These are phyloP conservation scores for Xylariaceae sp. DNA, from an alignment of 2,329 filamentous ascomycete genomes.

Conservation along the genomic window DNA sequence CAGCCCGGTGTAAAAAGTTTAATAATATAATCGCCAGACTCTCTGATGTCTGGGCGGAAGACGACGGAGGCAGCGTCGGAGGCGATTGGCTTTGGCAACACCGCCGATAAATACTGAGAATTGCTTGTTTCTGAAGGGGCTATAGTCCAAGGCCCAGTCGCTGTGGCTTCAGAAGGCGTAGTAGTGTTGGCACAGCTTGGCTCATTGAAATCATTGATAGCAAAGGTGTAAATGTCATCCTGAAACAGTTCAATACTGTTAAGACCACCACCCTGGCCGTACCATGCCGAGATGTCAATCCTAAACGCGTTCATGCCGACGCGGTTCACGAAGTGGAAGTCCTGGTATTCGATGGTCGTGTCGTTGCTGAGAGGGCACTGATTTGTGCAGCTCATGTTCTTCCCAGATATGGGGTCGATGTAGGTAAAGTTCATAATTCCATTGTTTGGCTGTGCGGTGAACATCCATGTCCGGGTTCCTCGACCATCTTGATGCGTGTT, in stretches of 20 bases:
- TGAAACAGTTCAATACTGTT: constrained; percentile 87
- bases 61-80: constrained; percentile 70
- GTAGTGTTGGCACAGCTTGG: constrained; percentile 74
- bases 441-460: constrained; percentile 81
- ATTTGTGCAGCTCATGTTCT: constrained; percentile 75
- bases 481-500: constrained; percentile 86
- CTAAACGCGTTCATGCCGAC: constrained; percentile 89
- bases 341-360: constrained; percentile 71
- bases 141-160: constrained; percentile 75
- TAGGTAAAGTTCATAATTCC: constrained; percentile 98
- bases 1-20: constrained; percentile 94
- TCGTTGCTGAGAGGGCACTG: constrained; percentile 83
- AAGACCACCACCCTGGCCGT: constrained; percentile 83
- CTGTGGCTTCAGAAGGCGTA: constrained; percentile 68
- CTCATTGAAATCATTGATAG: constrained; percentile 87
- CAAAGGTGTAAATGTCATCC: constrained; percentile 84
- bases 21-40: constrained; percentile 90
- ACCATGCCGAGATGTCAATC: constrained; percentile 86
- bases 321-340: constrained; percentile 87
- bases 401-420: constrained; percentile 73
- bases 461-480: constrained; percentile 87
- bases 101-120: constrained; percentile 77
- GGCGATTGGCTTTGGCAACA: constrained; percentile 61
- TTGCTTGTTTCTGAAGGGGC: constrained; percentile 71
- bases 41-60: constrained; percentile 82